These are phyloP conservation scores for Austroboletus niveus DNA, from an alignment of 1,284 basidiomycete genomes.

Conservation along the genomic window DNA sequence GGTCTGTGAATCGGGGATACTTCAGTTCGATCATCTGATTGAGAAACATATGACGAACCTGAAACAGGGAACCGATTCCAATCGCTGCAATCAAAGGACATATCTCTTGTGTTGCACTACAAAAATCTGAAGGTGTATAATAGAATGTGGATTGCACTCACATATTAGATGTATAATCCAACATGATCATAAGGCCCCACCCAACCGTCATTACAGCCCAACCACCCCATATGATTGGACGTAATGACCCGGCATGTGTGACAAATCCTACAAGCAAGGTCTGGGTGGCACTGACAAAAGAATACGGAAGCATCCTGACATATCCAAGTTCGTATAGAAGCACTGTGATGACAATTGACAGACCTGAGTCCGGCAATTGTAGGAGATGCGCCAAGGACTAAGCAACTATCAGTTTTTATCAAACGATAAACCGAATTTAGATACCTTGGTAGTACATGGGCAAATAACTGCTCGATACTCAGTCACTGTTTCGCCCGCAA, in stretches of 20 bases:
- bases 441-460: conserved; percentile 32
- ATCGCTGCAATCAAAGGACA: conserved; percentile 35
- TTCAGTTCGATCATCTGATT: background rate
- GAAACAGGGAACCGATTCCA: conserved; percentile 40
- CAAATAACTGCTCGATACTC: conserved; percentile 23
- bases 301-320: conserved; percentile 42
- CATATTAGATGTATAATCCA: conserved; percentile 31
- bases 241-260: conserved; percentile 35
- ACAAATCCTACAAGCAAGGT: conserved; percentile 32
- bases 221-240: conserved; percentile 36
- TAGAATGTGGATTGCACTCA: conserved; percentile 7
- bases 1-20: conserved; percentile 10
- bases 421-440: conserved; percentile 4
- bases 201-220: conserved; percentile 34
- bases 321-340: background rate
- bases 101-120: conserved; percentile 33
- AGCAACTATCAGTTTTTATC: conserved; percentile 16
- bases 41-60: conserved; percentile 12
- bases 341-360: background rate
- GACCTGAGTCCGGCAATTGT: conserved; percentile 41
- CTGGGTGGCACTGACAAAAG: conserved; percentile 37
- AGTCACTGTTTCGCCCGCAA: background rate
- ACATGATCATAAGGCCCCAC: conserved; percentile 37
- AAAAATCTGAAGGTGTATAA: background rate
- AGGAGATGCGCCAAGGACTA: conserved; percentile 43